A percentile compares a stretch with the other conserved stretches of the same genome.
phyloP scores from a whole-genome alignment of 2,329 filamentous ascomycete genomes.

The Tolypocladium paradoxum region DNA sequence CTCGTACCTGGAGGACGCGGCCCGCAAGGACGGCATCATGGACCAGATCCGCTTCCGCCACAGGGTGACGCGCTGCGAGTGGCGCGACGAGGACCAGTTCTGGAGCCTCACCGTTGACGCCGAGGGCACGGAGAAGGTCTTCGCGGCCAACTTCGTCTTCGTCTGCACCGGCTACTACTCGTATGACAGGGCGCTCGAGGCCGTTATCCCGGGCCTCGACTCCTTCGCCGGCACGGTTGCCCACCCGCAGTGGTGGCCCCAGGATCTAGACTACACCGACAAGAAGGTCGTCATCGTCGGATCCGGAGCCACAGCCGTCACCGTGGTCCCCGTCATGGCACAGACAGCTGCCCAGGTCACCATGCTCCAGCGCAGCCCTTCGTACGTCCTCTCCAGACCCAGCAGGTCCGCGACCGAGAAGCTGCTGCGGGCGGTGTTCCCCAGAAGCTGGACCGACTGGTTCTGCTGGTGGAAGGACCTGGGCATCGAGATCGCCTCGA shows the following conservation, averaged over 20 bases:
- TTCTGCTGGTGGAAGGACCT: conserved; percentile 39
- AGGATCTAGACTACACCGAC: conserved; percentile 51
- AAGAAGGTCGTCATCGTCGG: conserved; percentile 67
- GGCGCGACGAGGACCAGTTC: conserved; percentile 42
- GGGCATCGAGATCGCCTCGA: conserved; percentile 32
- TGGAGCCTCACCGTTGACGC: conserved; percentile 41
- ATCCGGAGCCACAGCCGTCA: conserved; percentile 69
- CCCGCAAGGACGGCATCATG: conserved; percentile 38
- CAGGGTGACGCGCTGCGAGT: conserved; percentile 36
- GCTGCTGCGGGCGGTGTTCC: conserved; percentile 32
- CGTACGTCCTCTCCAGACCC: conserved; percentile 51
- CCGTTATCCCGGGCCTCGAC: conserved; percentile 55
- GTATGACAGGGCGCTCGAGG: conserved; percentile 51
- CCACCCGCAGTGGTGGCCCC: conserved; percentile 70
- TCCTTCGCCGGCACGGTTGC: conserved; percentile 53
- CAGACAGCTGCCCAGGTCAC: conserved; percentile 56
- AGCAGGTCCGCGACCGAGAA: conserved; percentile 25
- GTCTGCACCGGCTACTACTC: conserved; percentile 60
- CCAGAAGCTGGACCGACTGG: conserved; percentile 31
- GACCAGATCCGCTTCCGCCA: conserved; percentile 41
- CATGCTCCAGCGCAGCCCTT: conserved; percentile 72
- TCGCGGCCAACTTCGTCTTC: conserved; percentile 45
- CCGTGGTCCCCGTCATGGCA: conserved; percentile 60
- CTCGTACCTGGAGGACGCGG: conserved; percentile 43
- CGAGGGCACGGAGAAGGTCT: conserved; percentile 10